Evolutionary conservation across 768 basidiomycete genomes (phyloP), one percentile per base, ranked within the genome.

Genomic region (Nevesoporus exiguus): DNA sequence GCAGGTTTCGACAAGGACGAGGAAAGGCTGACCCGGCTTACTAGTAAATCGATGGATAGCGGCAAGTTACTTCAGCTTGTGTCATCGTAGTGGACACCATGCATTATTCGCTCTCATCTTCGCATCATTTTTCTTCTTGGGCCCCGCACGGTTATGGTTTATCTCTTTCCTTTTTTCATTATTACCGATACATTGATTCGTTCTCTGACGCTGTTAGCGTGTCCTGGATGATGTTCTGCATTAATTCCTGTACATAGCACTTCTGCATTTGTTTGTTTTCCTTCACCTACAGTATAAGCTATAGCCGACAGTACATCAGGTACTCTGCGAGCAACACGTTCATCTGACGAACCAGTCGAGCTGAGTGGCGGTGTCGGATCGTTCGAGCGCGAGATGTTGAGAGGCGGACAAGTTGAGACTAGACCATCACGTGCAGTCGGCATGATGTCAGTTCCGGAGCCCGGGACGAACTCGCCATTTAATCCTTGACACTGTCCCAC

Each of bases 11-110:
- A 76, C 59, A 66, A 65, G 63, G 82, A 86, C 58, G 80, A 83
- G 56, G 84, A 82, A 56, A 76, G 77, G 48, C 76, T 77, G 45
- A 68, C 72, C 52, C 80, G 78, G 42, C 74, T 90, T 51, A 80
- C 81, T 31, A 74, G 78, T 46, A 88, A 86, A 74, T 83, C 82
- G 29, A 65, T 70, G 73, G 82, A 85, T 59, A 74, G 76, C 51
- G 80, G 81, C 64, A 81, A 77, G 67, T 76, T 90, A 67, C 74
- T 85, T 64, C 71, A 64, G 58, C 76, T 87, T 41, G 70, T 86
- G 67, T 77, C 79, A 69, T 84, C 58, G 19, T 68, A 58, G 61
- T 30, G 51, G 42, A 54, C 53, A 37, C 33, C 45, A 56, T 53
- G 57, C 63, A 57, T 65, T 44, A 52, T 50, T 45, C 55, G 51